Percentiles rank a stretch among this genome's conserved stretches.
Evolutionary conservation across 768 basidiomycete genomes (phyloP).

Genomic region (Amanita molliuscula): DNA sequence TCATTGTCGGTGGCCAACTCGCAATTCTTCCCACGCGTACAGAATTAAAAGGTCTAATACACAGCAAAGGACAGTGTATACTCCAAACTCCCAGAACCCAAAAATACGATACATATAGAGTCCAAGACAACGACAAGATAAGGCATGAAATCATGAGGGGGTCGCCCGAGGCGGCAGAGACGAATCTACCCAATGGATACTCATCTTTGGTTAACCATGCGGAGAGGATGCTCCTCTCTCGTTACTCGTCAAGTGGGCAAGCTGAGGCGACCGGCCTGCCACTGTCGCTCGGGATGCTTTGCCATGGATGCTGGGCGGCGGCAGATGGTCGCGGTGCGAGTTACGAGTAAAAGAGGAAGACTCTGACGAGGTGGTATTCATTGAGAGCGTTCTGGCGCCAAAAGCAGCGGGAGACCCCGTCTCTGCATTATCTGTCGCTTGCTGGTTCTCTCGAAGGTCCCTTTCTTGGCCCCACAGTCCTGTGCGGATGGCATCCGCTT

Average conservation of each 20-base stretch:
- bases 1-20: constrained; percentile 9
- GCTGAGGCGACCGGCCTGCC: constrained; percentile 2
- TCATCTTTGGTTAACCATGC: constrained; percentile 12
- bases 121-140: constrained; percentile 3
- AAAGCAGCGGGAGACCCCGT: constrained; percentile 38
- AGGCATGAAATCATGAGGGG: background rate
- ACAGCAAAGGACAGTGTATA: background rate
- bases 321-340: constrained; percentile 15
- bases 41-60: background rate
- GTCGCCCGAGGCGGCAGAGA: constrained; percentile 15
- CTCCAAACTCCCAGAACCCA: constrained; percentile 3
- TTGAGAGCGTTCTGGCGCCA: constrained; percentile 38
- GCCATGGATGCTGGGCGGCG: constrained; percentile 13
- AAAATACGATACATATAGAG: constrained; percentile 2
- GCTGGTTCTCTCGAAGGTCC: constrained; percentile 24
- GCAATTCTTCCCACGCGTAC: background rate
- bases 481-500: constrained; percentile 23
- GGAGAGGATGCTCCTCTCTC: constrained; percentile 6
- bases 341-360: constrained; percentile 15
- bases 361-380: constrained; percentile 19
- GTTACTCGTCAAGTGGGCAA: background rate
- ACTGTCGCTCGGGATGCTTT: constrained; percentile 9
- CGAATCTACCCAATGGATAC: constrained; percentile 26
- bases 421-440: constrained; percentile 23
- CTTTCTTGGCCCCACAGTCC: constrained; percentile 25